Evolutionary conservation across 2,329 filamentous ascomycete species (phyloP).

Genomic region (Aspergillus sp.): DNA sequence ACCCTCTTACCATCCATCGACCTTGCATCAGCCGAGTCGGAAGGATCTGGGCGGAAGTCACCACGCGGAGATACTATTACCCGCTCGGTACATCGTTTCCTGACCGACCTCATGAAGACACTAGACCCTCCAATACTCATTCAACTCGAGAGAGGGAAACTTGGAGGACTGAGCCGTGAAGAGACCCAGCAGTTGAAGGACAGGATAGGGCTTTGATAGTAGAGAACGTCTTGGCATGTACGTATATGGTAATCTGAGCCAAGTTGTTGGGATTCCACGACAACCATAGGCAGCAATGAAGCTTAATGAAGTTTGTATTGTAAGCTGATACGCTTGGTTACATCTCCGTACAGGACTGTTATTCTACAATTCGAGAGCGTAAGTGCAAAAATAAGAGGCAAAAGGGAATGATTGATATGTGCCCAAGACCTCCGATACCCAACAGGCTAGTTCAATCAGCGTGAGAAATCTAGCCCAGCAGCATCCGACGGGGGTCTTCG

Average conservation of each 20-base stretch:
- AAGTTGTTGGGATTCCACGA: background rate
- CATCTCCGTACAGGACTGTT: background rate
- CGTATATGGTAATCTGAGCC: background rate
- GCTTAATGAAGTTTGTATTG: background rate
- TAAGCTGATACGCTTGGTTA: background rate
- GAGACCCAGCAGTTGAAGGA: constrained; percentile 42
- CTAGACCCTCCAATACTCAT: constrained; percentile 52
- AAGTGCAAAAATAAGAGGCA: too few species aligned
- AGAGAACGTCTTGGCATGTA: background rate
- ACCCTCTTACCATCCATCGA: constrained; percentile 23
- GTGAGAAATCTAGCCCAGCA: constrained; percentile 54
- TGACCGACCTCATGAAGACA: constrained; percentile 46
- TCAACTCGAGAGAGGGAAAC: constrained; percentile 54
- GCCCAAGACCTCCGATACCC: background rate
- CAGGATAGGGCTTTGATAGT: constrained; percentile 26
- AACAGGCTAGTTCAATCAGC: background rate
- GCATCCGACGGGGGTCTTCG: constrained; percentile 91
- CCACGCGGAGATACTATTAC: constrained; percentile 44
- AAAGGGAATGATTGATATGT: constrained; percentile 2
- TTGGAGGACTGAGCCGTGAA: constrained; percentile 40
- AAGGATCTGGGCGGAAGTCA: constrained; percentile 29
- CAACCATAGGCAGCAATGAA: background rate
- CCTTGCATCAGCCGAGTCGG: constrained; percentile 23
- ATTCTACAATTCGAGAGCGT: constrained; percentile 1
- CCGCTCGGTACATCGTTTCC: constrained; percentile 41